Percentiles rank a stretch among this genome's conserved stretches.
phyloP scores from a whole-genome alignment of 164 flowering plant species.

The Annona cherimola region DNA sequence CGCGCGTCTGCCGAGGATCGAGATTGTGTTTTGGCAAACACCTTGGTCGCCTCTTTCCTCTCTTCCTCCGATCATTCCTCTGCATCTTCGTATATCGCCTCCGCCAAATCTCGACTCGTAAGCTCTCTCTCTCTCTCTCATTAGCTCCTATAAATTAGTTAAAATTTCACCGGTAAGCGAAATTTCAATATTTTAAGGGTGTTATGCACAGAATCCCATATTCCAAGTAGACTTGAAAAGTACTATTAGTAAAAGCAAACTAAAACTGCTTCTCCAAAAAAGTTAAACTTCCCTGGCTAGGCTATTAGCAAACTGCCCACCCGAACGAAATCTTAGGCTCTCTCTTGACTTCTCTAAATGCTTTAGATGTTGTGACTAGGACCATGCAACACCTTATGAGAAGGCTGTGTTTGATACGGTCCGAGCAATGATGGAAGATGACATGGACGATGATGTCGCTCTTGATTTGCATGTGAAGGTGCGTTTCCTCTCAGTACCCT shows the following conservation, averaged over 20 bases:
- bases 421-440: slow-evolving; percentile 35
- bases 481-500: neutral
- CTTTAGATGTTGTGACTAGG: slow-evolving; percentile 28
- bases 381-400: slow-evolving; percentile 67
- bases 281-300: too few relatives aligned
- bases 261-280: neutral
- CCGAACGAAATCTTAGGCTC: neutral
- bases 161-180: too few relatives aligned
- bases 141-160: too few relatives aligned
- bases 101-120: slow-evolving; percentile 55
- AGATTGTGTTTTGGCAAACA: slow-evolving; percentile 71
- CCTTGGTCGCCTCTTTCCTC: slow-evolving; percentile 60
- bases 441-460: slow-evolving; percentile 63
- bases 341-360: too few relatives aligned
- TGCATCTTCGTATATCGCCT: slow-evolving; percentile 30
- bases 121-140: slow-evolving; percentile 6
- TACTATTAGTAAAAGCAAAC: too few relatives aligned
- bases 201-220: too few relatives aligned
- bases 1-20: slow-evolving; percentile 55
- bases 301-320: neutral
- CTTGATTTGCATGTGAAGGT: slow-evolving; percentile 63
- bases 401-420: slow-evolving; percentile 61
- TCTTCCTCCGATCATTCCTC: slow-evolving; percentile 34
- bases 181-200: too few relatives aligned
- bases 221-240: too few relatives aligned